Percentiles rank a stretch among this genome's conserved stretches.
These are phyloP conservation scores for Xylariomycetidae sp. DNA, from an alignment of 2,329 filamentous ascomycete species.

Conservation along the genomic window DNA sequence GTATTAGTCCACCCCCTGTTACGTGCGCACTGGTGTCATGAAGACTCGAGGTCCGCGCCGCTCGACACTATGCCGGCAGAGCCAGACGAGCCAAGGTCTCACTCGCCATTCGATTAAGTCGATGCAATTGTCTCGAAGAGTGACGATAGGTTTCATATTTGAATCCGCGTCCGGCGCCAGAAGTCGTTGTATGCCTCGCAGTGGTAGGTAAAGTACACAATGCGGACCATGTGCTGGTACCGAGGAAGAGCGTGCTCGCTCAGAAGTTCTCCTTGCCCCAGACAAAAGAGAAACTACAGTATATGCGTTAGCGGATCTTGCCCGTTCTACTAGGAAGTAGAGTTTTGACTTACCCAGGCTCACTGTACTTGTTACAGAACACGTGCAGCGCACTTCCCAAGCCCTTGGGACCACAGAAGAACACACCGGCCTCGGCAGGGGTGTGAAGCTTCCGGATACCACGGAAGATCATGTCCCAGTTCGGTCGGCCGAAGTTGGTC, in stretches of 20 bases:
- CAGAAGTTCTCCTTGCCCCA: slow-evolving; percentile 26
- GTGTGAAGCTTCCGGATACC: slow-evolving; percentile 73
- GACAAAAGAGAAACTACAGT: slow-evolving; percentile 17
- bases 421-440: slow-evolving; percentile 68
- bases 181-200: too few species aligned
- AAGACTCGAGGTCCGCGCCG: too few species aligned
- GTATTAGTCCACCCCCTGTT: too few species aligned
- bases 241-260: background rate
- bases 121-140: too few species aligned
- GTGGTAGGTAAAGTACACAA: too few species aligned
- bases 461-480: slow-evolving; percentile 88
- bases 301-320: slow-evolving; percentile 3
- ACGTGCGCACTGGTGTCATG: too few species aligned
- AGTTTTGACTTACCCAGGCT: slow-evolving; percentile 60
- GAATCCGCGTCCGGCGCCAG: too few species aligned
- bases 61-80: too few species aligned
- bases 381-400: slow-evolving; percentile 71
- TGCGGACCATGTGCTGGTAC: too few species aligned
- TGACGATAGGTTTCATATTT: too few species aligned
- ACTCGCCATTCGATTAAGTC: too few species aligned
- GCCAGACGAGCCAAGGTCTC: too few species aligned
- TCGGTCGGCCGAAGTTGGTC: slow-evolving; percentile 80
- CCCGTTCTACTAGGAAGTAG: background rate
- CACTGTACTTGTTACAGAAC: slow-evolving; percentile 84
- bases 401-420: slow-evolving; percentile 81